Percentiles rank a stretch among this genome's conserved stretches.
These are phyloP conservation scores for Alternaria atra DNA, from an alignment of 2,329 filamentous ascomycete genomes.

Conservation along the genomic window DNA sequence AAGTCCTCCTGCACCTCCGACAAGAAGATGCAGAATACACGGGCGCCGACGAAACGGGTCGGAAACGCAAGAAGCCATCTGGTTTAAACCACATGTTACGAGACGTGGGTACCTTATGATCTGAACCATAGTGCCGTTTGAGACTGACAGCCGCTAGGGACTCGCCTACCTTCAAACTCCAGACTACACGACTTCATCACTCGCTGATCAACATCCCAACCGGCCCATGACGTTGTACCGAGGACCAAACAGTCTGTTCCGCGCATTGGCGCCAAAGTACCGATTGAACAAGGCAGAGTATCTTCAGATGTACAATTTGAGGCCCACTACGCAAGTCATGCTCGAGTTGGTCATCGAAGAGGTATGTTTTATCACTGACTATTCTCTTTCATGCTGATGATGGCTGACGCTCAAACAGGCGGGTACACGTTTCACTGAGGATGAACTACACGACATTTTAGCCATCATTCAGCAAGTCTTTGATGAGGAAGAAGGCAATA, in stretches of 20 bases:
- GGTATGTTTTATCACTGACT: constrained; percentile 22
- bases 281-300: constrained; percentile 50
- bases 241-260: constrained; percentile 43
- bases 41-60: constrained; percentile 39
- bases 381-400: not conserved
- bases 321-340: constrained; percentile 42
- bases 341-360: constrained; percentile 50
- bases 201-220: constrained; percentile 27
- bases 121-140: not conserved
- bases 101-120: constrained; percentile 62
- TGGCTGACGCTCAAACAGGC: constrained; percentile 26
- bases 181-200: constrained; percentile 31
- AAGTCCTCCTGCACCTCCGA: constrained; percentile 65
- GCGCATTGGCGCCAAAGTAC: constrained; percentile 40
- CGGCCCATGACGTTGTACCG: constrained; percentile 48
- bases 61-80: constrained; percentile 47
- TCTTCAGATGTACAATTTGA: constrained; percentile 50
- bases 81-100: constrained; percentile 70
- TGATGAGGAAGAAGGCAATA: constrained; percentile 41
- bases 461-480: constrained; percentile 37
- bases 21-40: constrained; percentile 46
- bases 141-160: constrained; percentile 49
- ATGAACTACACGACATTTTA: constrained; percentile 42
- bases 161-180: constrained; percentile 55
- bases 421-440: constrained; percentile 41